phyloP scores from a whole-genome alignment of 441 rosid species.

The Bruguiera hainesii region DNA sequence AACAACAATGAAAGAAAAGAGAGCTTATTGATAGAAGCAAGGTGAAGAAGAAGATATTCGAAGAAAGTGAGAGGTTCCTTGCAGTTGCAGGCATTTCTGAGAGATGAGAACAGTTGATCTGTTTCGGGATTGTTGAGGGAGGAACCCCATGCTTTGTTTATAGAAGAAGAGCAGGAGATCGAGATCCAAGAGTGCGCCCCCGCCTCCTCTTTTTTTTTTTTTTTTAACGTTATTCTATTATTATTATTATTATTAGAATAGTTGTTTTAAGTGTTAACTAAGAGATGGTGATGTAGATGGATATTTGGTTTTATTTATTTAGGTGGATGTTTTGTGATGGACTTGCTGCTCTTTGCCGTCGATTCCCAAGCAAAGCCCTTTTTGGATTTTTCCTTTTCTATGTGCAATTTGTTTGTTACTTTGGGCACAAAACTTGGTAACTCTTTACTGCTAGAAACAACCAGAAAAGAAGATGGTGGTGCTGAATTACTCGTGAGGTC shows the following conservation, averaged over 20 bases:
- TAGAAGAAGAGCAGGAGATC: constrained; percentile 64
- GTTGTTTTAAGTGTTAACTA: constrained; percentile 17
- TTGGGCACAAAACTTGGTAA: neutral
- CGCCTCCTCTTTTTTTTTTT: neutral
- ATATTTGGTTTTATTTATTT: constrained; percentile 16
- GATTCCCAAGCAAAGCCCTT: neutral
- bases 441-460: constrained; percentile 17
- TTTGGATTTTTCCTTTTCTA: neutral
- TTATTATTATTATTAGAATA: neutral
- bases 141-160: constrained; percentile 87
- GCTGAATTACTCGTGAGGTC: neutral
- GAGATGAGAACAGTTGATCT: constrained; percentile 43
- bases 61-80: constrained; percentile 42
- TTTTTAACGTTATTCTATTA: constrained; percentile 3
- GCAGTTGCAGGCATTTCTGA: constrained; percentile 55
- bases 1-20: constrained; percentile 42
- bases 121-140: constrained; percentile 91
- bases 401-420: neutral
- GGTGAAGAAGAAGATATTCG: constrained; percentile 41
- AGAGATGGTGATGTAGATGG: constrained; percentile 30
- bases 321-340: constrained; percentile 4
- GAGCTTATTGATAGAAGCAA: constrained; percentile 36
- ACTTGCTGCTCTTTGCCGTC: neutral
- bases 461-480: constrained; percentile 8
- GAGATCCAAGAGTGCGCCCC: constrained; percentile 59